Percentiles rank a stretch among this genome's conserved stretches.
Evolutionary conservation across 306 rosid species (phyloP).

Genomic region (Rosa lucieae): DNA sequence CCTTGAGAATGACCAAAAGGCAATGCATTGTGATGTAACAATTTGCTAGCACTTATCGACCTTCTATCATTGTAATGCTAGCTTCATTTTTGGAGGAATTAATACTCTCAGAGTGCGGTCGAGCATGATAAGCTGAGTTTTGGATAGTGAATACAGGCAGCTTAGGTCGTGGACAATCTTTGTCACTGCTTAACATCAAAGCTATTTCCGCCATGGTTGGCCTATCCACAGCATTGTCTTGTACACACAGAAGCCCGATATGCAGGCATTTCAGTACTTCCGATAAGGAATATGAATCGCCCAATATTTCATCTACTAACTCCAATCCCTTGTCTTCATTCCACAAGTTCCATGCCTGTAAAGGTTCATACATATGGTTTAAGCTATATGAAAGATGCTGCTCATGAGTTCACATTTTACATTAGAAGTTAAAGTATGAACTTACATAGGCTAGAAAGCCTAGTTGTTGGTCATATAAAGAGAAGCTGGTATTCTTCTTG

Average conservation of each 20-base stretch:
- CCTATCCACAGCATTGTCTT: constrained; percentile 24
- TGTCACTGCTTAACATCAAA: constrained; percentile 23
- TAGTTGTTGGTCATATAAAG: background rate
- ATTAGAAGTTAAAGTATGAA: background rate
- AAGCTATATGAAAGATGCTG: too few relatives aligned
- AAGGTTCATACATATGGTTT: background rate
- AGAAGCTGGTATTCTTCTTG: constrained; percentile 25
- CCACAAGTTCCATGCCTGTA: constrained; percentile 32
- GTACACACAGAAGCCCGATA: constrained; percentile 31
- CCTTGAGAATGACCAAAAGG: too few relatives aligned
- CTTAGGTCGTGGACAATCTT: constrained; percentile 21
- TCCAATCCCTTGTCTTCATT: constrained; percentile 18
- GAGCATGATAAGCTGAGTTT: background rate
- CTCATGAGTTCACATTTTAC: too few relatives aligned
- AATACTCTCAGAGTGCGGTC: constrained; percentile 26
- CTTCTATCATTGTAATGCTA: constrained; percentile 55
- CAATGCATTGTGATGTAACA: too few relatives aligned
- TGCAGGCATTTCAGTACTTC: constrained; percentile 27
- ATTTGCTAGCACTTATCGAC: constrained; percentile 29
- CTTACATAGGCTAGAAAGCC: constrained; percentile 37
- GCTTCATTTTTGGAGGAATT: constrained; percentile 49
- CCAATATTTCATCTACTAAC: constrained; percentile 21
- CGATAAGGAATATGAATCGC: background rate
- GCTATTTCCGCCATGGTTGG: constrained; percentile 31
- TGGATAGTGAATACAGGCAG: constrained; percentile 20